Base-by-base conservation (phyloP, 495 filamentous ascomycete species). In the Glarea lozoyensis region DNA sequence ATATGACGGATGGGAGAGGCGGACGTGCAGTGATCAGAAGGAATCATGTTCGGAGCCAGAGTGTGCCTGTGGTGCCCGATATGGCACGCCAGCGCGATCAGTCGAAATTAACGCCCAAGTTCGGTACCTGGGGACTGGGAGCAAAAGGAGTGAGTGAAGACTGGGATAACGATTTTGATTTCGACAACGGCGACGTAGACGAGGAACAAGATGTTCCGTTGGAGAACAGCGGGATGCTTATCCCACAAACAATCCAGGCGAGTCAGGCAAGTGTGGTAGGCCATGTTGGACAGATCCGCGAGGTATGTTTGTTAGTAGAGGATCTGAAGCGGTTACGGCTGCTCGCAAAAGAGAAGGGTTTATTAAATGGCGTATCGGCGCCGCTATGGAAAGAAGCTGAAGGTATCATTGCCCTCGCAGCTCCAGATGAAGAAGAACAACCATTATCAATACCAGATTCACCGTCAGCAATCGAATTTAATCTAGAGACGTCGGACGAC, bases 31-130 rank as follows among this genome's bases (percentile, higher is more conserved):
- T 76, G 20, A 85, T 75, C 49, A 83, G 90, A 33, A 76, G 81
- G 1, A 65, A 86, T 17, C 92, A 97, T 58, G 69, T 94, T 34
- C 80, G 92, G 36, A 96, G 92, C 55, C 88, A 95, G 55, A 98
- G 92, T 60, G 88, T 98, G n/a, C 92, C 92, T 0, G 75, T 92
- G 12, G 79, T 84, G 2, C 77, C 78, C 29, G 87, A 92, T 45
- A 62, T 63, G 13, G 42, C 65, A 3, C 61, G 52, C 21, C 69
- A 66, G 50, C 78, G 80, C 11, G 67, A 72, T 73, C 63, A 58
- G 64, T 62, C 58, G 70, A 69, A 73, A 67, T 61, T 65, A 40
- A 76, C 78, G 15, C 78, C 81, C 17, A 94, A 93, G 52, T 92
- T 89, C 53, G 86, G 88, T 33, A 88, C 88, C 1, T 94, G 88